phyloP scores from a whole-genome alignment of 225 moss, liverwort and hornwort species.

The Bryoerythrophyllum caledonicum region DNA sequence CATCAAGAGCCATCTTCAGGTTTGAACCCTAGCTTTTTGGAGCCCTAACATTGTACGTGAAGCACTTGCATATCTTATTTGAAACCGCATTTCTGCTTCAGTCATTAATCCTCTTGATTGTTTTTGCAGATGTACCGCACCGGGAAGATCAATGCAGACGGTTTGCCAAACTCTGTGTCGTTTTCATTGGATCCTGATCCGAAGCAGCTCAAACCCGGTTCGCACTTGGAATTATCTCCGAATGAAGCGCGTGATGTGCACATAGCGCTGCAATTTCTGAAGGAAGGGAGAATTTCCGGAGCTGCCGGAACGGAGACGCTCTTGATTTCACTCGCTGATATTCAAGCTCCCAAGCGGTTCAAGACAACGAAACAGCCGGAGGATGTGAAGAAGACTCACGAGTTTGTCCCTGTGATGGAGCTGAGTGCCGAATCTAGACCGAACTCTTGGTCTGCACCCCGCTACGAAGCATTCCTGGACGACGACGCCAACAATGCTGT shows the following conservation, averaged over 20 bases:
- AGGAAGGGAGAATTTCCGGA: conserved; percentile 33
- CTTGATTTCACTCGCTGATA: conserved; percentile 4
- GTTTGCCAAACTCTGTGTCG: conserved; percentile 27
- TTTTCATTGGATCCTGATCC: conserved; percentile 12
- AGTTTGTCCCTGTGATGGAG: conserved; percentile 26
- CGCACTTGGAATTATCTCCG: background rate
- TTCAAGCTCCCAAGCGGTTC: background rate
- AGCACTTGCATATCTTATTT: background rate
- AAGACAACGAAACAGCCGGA: background rate
- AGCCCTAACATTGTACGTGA: background rate
- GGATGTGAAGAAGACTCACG: conserved; percentile 14
- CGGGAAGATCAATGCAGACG: conserved; percentile 35
- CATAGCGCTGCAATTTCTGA: conserved; percentile 29
- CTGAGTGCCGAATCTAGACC: conserved; percentile 3
- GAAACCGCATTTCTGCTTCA: conserved; percentile 9
- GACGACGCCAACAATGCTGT: conserved; percentile 9
- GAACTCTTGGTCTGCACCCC: background rate
- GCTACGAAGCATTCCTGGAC: conserved; percentile 26
- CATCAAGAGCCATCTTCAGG: conserved; percentile 69
- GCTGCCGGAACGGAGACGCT: conserved; percentile 24
- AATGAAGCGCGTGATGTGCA: conserved; percentile 32
- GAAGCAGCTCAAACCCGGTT: conserved; percentile 8
- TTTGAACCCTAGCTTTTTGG: conserved; percentile 22
- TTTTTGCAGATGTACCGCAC: conserved; percentile 42
- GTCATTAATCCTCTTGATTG: background rate